phyloP scores from a whole-genome alignment of 345 rosid genomes.

The Eucalyptus grandis region DNA sequence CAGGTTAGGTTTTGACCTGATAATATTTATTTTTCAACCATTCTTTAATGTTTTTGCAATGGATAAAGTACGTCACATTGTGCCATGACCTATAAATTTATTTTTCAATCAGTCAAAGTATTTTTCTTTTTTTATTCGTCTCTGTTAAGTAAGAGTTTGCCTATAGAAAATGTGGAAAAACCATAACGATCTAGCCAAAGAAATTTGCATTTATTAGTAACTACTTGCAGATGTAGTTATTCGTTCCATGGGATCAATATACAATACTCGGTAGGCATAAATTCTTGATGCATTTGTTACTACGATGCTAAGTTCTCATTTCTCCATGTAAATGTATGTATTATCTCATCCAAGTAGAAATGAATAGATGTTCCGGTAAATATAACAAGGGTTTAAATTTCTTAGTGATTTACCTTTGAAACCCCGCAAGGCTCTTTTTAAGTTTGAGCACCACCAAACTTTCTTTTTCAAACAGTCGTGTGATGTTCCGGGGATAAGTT shows the following conservation, averaged over 20 bases:
- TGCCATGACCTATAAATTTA: background rate
- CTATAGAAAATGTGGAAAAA: too few species aligned
- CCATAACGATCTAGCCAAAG: too few species aligned
- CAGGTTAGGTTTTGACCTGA: background rate
- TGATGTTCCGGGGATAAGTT: too few species aligned
- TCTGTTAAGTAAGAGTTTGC: background rate
- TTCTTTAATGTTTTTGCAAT: background rate
- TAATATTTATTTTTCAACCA: background rate
- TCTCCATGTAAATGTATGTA: background rate
- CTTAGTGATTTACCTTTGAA: background rate
- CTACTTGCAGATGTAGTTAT: background rate
- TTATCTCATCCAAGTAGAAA: background rate
- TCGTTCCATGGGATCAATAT: background rate
- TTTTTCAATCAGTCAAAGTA: accelerated
- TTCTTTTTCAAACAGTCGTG: background rate
- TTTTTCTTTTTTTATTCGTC: background rate
- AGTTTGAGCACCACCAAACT: background rate
- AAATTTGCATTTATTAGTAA: too few species aligned
- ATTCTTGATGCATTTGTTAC: background rate
- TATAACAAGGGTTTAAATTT: background rate
- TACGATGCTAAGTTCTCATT: background rate
- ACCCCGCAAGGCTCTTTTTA: background rate
- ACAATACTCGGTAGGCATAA: background rate
- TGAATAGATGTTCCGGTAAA: background rate
- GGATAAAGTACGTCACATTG: background rate